Percentiles rank a stretch among this genome's conserved stretches.
phyloP scores from a whole-genome alignment of 768 basidiomycete genomes.

The Inosperma sp. region DNA sequence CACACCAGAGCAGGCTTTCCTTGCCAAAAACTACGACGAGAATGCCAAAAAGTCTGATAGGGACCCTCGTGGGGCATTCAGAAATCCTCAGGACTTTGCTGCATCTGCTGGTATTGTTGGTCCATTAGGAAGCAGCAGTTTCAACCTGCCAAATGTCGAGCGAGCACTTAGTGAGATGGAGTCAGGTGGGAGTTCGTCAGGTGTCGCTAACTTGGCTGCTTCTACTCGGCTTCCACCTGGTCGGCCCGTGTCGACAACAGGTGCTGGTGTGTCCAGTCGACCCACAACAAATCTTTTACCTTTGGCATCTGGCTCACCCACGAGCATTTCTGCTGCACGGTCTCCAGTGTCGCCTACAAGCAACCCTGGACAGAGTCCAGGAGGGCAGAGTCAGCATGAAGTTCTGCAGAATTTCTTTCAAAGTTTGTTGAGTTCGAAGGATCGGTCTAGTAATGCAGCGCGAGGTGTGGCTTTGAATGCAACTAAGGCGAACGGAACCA shows the following conservation, averaged over 20 bases:
- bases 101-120: slow-evolving; percentile 80
- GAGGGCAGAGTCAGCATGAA: slow-evolving; percentile 71
- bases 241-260: slow-evolving; percentile 5
- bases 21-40: slow-evolving; percentile 86
- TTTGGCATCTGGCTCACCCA: slow-evolving; percentile 30
- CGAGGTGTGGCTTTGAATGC: slow-evolving; percentile 16
- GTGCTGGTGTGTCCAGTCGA: slow-evolving; percentile 4
- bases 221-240: slow-evolving; percentile 25
- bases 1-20: slow-evolving; percentile 85
- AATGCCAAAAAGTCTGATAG: slow-evolving; percentile 86
- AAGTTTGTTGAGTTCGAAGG: slow-evolving; percentile 68
- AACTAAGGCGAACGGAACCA: slow-evolving; percentile 21
- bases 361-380: slow-evolving; percentile 24
- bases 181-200: slow-evolving; percentile 37
- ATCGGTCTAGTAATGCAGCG: slow-evolving; percentile 36
- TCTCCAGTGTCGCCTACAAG: slow-evolving; percentile 38
- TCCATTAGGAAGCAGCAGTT: slow-evolving; percentile 82
- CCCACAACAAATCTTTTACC: slow-evolving; percentile 27
- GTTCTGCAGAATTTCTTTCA: slow-evolving; percentile 88
- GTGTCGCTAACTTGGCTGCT: slow-evolving; percentile 23
- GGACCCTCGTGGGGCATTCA: slow-evolving; percentile 85
- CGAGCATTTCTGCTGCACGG: slow-evolving; percentile 27
- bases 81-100: slow-evolving; percentile 62
- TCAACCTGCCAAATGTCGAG: slow-evolving; percentile 84
- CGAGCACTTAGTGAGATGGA: slow-evolving; percentile 89